Conservation (phyloP, 1,284 basidiomycete species). For the Exobasidium cylindrosporum region DNA sequence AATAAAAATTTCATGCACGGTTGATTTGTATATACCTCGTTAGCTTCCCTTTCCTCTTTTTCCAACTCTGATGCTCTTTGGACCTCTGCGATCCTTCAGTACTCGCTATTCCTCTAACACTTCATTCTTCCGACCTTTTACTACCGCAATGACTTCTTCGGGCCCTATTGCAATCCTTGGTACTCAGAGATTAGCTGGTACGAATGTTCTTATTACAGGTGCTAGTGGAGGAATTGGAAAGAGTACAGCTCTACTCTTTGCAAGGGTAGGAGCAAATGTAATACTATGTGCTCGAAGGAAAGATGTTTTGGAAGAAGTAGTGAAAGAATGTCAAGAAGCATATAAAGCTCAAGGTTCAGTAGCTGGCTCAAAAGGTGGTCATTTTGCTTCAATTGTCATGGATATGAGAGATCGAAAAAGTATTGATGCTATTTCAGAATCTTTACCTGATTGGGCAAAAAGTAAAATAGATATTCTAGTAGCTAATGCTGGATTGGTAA, state of each 20-base stretch:
- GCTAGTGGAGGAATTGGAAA: slow-evolving; percentile 76
- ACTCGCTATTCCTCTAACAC: too few species aligned
- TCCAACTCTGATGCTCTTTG: too few species aligned
- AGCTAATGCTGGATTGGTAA: slow-evolving; percentile 67
- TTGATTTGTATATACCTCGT: too few species aligned
- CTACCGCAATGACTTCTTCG: slow-evolving; percentile 1
- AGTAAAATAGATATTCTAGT: slow-evolving; percentile 48
- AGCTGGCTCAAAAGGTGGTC: slow-evolving; percentile 29
- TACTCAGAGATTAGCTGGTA: slow-evolving; percentile 63
- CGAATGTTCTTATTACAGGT: slow-evolving; percentile 81
- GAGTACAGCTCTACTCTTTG: slow-evolving; percentile 40
- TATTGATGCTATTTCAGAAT: slow-evolving; percentile 27
- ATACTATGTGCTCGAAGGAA: slow-evolving; percentile 57
- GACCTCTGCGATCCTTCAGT: too few species aligned
- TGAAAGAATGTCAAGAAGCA: slow-evolving; percentile 64
- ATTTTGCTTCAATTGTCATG: slow-evolving; percentile 39
- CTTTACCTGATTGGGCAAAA: slow-evolving; percentile 45
- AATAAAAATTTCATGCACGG: too few species aligned
- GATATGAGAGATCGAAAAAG: slow-evolving; percentile 40
- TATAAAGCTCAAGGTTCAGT: slow-evolving; percentile 66
- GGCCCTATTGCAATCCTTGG: slow-evolving; percentile 21
- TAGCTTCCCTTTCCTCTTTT: too few species aligned
- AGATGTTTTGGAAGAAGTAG: slow-evolving; percentile 51
- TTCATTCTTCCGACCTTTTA: background rate
- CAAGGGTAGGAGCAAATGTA: slow-evolving; percentile 57